phyloP scores from a whole-genome alignment of 306 rosid genomes.

The Lathyrus tuberosus region DNA sequence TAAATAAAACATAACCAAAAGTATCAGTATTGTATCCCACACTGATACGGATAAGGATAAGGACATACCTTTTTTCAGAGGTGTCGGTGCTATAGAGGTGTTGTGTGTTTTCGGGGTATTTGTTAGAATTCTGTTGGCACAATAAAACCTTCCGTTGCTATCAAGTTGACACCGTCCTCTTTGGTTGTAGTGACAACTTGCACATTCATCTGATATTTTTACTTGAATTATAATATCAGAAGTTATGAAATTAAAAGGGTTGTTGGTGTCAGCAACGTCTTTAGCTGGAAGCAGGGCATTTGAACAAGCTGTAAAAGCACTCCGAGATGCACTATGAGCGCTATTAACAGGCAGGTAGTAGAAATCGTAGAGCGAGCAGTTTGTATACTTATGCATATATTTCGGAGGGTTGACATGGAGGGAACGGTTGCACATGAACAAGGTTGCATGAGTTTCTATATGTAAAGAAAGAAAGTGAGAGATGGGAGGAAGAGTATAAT shows the following conservation, averaged over 20 bases:
- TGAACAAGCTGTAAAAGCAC: conserved; percentile 36
- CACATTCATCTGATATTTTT: conserved; percentile 26
- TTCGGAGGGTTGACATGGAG: not conserved
- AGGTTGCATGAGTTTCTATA: not conserved
- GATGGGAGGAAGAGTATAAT: conserved; percentile 32
- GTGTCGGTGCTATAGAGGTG: too few relatives aligned
- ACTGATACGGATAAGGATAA: too few relatives aligned
- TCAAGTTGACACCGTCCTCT: conserved; percentile 37
- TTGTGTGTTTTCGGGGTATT: not conserved
- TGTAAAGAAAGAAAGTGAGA: conserved; percentile 2
- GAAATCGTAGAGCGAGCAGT: not conserved
- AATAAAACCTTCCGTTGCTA: not conserved
- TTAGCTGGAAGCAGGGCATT: conserved; percentile 40
- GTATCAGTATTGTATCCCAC: too few relatives aligned
- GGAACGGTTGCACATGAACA: conserved; percentile 41
- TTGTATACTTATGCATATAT: not conserved
- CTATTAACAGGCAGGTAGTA: not conserved
- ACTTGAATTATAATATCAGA: not conserved
- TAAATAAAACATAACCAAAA: too few relatives aligned
- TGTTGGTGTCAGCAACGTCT: conserved; percentile 5
- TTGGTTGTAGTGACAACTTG: conserved; percentile 2
- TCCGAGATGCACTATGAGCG: not conserved
- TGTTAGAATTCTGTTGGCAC: conserved; percentile 35
- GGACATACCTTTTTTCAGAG: too few relatives aligned
- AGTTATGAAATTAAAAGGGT: conserved; percentile 31